Conservation (phyloP, 257 asterid species). For the Forsythia suspensa region DNA sequence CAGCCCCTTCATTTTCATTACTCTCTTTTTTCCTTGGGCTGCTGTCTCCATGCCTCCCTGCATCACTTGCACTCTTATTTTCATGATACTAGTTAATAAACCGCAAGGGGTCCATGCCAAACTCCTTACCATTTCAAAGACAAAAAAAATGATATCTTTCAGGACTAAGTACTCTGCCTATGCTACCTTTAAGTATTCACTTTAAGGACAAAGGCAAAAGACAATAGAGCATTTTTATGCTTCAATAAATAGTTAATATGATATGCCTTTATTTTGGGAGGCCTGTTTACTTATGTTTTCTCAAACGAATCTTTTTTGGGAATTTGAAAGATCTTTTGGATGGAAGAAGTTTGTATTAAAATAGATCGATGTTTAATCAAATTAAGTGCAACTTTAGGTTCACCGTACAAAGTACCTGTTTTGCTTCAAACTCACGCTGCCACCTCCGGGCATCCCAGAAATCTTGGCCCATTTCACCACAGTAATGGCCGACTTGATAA, state of each 20-base stretch:
- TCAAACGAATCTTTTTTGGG: neutral
- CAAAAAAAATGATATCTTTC: neutral
- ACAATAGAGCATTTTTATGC: slow-evolving; percentile 4
- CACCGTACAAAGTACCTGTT: slow-evolving; percentile 60
- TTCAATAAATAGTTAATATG: slow-evolving; percentile 5
- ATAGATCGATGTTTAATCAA: slow-evolving; percentile 6
- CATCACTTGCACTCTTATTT: neutral
- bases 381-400: slow-evolving; percentile 13
- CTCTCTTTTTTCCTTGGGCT: neutral
- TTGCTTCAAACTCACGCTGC: slow-evolving; percentile 93
- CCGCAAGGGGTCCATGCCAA: neutral
- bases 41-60: slow-evolving; percentile 2
- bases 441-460: slow-evolving; percentile 99
- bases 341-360: slow-evolving; percentile 11
- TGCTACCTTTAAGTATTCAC: neutral
- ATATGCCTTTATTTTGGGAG: neutral
- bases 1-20: neutral
- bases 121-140: neutral
- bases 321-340: neutral
- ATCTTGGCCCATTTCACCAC: slow-evolving; percentile 99
- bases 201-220: neutral
- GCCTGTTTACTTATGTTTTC: neutral
- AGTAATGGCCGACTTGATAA: slow-evolving; percentile 93
- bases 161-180: neutral
- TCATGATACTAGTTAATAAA: neutral